Percentiles rank a stretch among this genome's conserved stretches.
Evolutionary conservation across 305 asterid species (phyloP).

Genomic region (Striga hermonthica): DNA sequence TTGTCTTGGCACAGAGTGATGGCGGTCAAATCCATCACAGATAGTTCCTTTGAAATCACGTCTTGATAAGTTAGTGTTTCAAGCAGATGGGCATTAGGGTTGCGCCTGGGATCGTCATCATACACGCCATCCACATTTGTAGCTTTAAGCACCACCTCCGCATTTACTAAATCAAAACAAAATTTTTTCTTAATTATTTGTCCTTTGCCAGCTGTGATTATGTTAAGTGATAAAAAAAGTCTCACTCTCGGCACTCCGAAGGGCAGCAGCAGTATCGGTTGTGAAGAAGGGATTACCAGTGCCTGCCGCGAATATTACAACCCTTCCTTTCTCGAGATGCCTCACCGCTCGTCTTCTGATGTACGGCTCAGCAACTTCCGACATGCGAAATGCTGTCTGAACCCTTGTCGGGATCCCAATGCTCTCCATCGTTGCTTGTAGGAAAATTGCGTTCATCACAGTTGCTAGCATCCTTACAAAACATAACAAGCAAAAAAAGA

Average conservation of each 20-base stretch:
- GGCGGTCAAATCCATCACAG: constrained; percentile 97
- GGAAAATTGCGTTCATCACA: constrained; percentile 93
- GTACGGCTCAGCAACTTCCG: constrained; percentile 98
- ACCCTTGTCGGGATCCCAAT: constrained; percentile 96
- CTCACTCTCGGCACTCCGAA: constrained; percentile 95
- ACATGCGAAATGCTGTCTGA: constrained; percentile 97
- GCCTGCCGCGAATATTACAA: constrained; percentile 95
- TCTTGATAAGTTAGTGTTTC: constrained; percentile 79
- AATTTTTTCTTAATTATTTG: constrained; percentile 6
- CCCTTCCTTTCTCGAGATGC: constrained; percentile 97
- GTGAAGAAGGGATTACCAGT: constrained; percentile 99
- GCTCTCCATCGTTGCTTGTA: constrained; percentile 98
- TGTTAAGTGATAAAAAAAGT: constrained; percentile 13
- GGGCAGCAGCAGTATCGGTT: constrained; percentile 99
- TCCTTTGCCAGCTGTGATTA: not conserved
- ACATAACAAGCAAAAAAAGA: not conserved
- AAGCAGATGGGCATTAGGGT: constrained; percentile 79
- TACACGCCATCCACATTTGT: constrained; percentile 94
- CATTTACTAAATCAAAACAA: constrained; percentile 54
- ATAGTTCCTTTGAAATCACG: constrained; percentile 79
- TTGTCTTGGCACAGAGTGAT: constrained; percentile 97
- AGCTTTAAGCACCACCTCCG: constrained; percentile 96
- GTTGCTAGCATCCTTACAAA: constrained; percentile 91
- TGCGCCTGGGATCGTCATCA: constrained; percentile 71
- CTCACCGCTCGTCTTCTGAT: constrained; percentile 89